Evolutionary conservation across 441 rosid species (phyloP), one percentile per base, ranked within the genome.

Genomic region (Corymbia citriodora): DNA sequence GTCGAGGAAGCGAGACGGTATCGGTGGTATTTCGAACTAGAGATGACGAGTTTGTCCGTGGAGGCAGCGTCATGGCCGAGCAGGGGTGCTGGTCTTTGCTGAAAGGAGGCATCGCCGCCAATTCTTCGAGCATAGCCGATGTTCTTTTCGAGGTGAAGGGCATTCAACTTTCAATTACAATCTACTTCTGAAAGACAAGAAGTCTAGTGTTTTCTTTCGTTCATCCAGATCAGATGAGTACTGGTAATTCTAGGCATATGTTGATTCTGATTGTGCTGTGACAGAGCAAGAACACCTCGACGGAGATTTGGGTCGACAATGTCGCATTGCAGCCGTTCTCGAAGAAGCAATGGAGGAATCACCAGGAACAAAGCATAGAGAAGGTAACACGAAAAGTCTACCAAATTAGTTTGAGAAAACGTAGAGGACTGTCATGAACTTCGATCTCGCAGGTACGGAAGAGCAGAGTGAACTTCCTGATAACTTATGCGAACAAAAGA

Each of bases 81-180:
- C 87, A 92, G 17, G 94, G 97, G 54, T 97, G 98, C 91, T 97
- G 99, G 99, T 94, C 98, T 74, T 87, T 96, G 90, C 93, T 96
- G 49, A 95, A 95, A 94, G 98, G 97, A 54, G 99, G 98, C 81
- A 72, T 96, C 3, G 91, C 88, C 17, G 95, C 97, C 7, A 91
- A 96, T 89, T 93, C 92, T 92, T 92, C 96, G 33, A 92, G 94
- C 86, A 88, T 87, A 72, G 94, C 88, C 61, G 95, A 95, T 82
- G 92, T 95, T 89, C 89, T 93, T 88, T 91, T 96, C 54, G 87
- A 95, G 97, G 97, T 96, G 82, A 87, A 55, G 55, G 48, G 25
- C 74, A 18, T 88, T 74, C 33, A 10, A 72, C 82, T 33, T 72
- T 18, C 14, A 2, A 21, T 72, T 1, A 18, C 48, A 74, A 36